A percentile compares a stretch with the other conserved stretches of the same genome.
Conservation (phyloP, 495 filamentous ascomycete genomes). For the Amniculicola lignicola region DNA sequence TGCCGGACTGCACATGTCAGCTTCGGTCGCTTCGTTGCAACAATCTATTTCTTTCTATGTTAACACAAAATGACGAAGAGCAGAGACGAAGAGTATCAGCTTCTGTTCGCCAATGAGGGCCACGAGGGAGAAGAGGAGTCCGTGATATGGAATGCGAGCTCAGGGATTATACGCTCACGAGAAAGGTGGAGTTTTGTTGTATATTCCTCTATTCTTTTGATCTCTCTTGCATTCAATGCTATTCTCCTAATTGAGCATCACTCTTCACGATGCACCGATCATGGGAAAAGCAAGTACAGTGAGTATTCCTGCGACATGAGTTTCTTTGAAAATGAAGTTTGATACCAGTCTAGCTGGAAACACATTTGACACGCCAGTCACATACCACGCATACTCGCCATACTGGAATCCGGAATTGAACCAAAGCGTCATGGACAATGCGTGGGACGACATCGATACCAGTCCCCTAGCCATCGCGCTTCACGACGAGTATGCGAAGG, state of each 20-base stretch:
- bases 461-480: constrained; percentile 23
- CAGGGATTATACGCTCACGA: no score
- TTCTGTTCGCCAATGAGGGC: no score
- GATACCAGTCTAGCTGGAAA: constrained; percentile 22
- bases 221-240: constrained; percentile 9
- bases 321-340: no score
- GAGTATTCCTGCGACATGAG: no score
- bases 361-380: constrained; percentile 19
- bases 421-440: constrained; percentile 3
- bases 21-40: no score
- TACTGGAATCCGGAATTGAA: constrained; percentile 25
- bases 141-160: no score
- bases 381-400: constrained; percentile 5
- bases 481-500: constrained; percentile 6
- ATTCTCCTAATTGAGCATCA: not conserved
- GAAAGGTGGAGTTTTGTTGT: no score
- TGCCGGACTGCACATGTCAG: no score
- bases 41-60: no score
- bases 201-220: not conserved
- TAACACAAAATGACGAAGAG: no score
- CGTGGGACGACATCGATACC: constrained; percentile 27
- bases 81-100: no score
- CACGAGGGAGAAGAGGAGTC: no score
- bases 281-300: constrained; percentile 17
- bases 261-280: not conserved